Evolutionary conservation across 495 filamentous ascomycete genomes (phyloP).

Genomic region (Pseudevernia furfuracea): DNA sequence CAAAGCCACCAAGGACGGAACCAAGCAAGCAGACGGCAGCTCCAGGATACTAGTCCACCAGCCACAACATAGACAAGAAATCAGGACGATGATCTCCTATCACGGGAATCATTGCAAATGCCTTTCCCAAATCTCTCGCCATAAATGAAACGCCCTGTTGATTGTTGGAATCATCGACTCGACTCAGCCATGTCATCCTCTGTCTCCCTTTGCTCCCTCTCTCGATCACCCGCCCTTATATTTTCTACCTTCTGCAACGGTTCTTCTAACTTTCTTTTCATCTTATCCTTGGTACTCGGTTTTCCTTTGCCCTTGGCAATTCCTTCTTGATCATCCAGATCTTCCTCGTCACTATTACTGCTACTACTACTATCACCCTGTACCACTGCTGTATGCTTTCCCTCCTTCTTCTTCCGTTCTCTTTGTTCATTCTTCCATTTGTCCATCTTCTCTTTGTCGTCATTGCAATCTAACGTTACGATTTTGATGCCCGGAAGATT

Average conservation of each 20-base stretch:
- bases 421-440: slow-evolving; percentile 56
- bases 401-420: slow-evolving; percentile 58
- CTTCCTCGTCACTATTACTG: slow-evolving; percentile 69
- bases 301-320: slow-evolving; percentile 31
- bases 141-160: neutral
- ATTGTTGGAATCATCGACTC: neutral
- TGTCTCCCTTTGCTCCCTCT: slow-evolving; percentile 19
- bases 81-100: neutral
- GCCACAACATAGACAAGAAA: neutral
- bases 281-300: slow-evolving; percentile 17
- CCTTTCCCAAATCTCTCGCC: neutral
- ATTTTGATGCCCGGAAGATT: slow-evolving; percentile 71
- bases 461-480: slow-evolving; percentile 56
- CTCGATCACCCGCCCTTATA: slow-evolving; percentile 17
- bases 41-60: neutral
- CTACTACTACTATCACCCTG: slow-evolving; percentile 54
- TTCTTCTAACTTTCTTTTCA: slow-evolving; percentile 17
- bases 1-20: neutral
- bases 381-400: slow-evolving; percentile 54
- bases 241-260: slow-evolving; percentile 15
- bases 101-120: neutral
- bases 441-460: slow-evolving; percentile 54
- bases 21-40: neutral
- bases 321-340: slow-evolving; percentile 51
- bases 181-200: slow-evolving; percentile 12